phyloP scores from a whole-genome alignment of 108 stramenopile genomes.

The Fragilaria crotonensis region DNA sequence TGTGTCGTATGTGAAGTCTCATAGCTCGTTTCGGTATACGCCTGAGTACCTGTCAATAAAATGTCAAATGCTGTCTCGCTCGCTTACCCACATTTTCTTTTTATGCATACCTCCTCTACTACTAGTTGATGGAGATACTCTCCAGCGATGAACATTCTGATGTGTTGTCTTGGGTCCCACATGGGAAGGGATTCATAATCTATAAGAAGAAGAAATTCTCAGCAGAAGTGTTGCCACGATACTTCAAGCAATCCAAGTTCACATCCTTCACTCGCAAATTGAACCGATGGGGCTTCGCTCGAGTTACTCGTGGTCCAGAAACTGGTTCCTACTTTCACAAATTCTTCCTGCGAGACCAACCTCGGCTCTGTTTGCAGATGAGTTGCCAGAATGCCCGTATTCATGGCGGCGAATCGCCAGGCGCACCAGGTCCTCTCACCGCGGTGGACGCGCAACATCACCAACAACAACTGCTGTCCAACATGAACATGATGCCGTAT shows the following conservation, averaged over 20 bases:
- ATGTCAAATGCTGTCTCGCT: not conserved
- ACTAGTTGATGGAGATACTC: constrained; percentile 35
- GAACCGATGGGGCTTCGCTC: constrained; percentile 21
- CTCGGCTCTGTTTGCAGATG: constrained; percentile 12
- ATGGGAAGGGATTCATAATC: constrained; percentile 39
- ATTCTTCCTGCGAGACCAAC: constrained; percentile 15
- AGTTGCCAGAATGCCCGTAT: not conserved
- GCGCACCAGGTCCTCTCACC: too few relatives aligned
- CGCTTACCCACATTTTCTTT: not conserved
- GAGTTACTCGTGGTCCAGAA: constrained; percentile 10
- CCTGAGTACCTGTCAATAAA: too few relatives aligned
- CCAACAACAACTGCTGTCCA: too few relatives aligned
- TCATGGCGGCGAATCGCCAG: not conserved
- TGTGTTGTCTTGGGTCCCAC: constrained; percentile 40
- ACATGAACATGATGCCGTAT: not conserved
- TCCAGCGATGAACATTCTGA: constrained; percentile 23
- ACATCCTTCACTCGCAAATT: constrained; percentile 61
- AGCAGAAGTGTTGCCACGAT: constrained; percentile 54
- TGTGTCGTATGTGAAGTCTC: too few relatives aligned
- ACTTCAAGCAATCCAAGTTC: constrained; percentile 86
- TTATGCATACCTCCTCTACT: constrained; percentile 8
- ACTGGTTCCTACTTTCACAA: constrained; percentile 19
- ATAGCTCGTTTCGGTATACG: too few relatives aligned
- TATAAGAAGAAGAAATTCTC: constrained; percentile 47
- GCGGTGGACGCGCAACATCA: too few relatives aligned